Evolutionary conservation across 2,329 filamentous ascomycete species (phyloP), one percentile per base, ranked within the genome.

Genomic region (Capronia coronata): DNA sequence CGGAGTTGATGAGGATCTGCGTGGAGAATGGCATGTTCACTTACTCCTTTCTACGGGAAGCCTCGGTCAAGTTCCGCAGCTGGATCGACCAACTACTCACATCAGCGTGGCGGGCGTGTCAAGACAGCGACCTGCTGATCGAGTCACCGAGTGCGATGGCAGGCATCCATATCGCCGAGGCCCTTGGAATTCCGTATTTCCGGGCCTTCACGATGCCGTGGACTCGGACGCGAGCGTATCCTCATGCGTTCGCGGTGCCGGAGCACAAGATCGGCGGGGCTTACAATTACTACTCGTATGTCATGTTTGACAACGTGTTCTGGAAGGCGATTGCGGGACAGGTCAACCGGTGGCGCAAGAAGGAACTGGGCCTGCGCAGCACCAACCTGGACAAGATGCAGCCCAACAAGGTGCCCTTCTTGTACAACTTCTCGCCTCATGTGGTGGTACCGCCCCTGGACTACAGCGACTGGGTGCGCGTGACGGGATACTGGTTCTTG

Each of bases 21-120:
- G 91, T 97, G 42, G 89, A 97, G 64, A 88, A 97, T 63, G 93
- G 93, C 62, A 97, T 95, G 71, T 98, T 98, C 64, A 97, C 93
- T 0, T 86, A 86, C 61, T 83, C 87, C 0, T 98, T 98, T 67
- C 72, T 98, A 48, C 83, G 80, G 51, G 90, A 96, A 66, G 90
- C 91, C 30, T 91, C 86, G 51, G 75, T 78, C 5, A 90, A 87
- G 59, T 96, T 97, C 68, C 84, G 93, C 46, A 84, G 82, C n/a
- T 98, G 93, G 90, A 82, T 98, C 14, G 90, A 97, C 60, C 86
- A 88, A 37, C 77, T 98, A 18, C 79, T 96, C 29, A 77, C 76
- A 13, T 90, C 88, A 13, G 83, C 89, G 0, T 97, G 86, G 82
- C 68, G 71, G 37, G 88, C 88, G 1, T 97, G 91, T 62, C 81